phyloP scores from a whole-genome alignment of 352 stramenopile species.

The Globisporangium ultimum region DNA sequence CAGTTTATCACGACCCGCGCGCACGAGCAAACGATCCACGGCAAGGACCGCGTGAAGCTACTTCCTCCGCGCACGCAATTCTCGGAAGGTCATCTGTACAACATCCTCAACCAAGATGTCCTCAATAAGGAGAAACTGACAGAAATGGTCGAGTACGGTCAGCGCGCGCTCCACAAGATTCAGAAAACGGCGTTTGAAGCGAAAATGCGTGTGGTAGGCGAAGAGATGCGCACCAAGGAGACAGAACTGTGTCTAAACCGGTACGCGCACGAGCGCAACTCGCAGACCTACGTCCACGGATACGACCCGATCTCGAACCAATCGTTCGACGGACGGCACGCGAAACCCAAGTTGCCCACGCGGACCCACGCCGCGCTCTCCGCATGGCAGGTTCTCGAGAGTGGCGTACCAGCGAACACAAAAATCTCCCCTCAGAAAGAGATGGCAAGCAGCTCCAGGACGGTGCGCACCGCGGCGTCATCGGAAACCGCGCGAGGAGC shows the following conservation, averaged over 20 bases:
- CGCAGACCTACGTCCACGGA: constrained; percentile 48
- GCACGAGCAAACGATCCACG: constrained; percentile 44
- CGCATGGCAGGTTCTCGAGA: constrained; percentile 50
- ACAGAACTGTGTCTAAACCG: constrained; percentile 58
- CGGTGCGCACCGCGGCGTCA: background rate
- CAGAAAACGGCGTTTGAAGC: constrained; percentile 54
- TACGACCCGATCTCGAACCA: constrained; percentile 71
- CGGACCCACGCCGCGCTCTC: constrained; percentile 40
- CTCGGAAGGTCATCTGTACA: constrained; percentile 65
- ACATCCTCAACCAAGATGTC: constrained; percentile 72
- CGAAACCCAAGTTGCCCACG: constrained; percentile 39
- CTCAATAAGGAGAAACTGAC: constrained; percentile 45
- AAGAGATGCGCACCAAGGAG: constrained; percentile 32
- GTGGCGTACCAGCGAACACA: constrained; percentile 23
- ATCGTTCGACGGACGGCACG: constrained; percentile 39
- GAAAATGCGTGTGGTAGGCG: constrained; percentile 40
- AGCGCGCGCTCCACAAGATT: constrained; percentile 56
- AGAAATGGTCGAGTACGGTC: constrained; percentile 34
- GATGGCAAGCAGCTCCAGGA: background rate
- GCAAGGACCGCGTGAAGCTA: constrained; percentile 39
- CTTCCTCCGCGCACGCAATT: constrained; percentile 65
- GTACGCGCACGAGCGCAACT: constrained; percentile 54
- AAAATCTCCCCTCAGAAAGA: constrained; percentile 17
- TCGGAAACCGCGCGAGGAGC: background rate
- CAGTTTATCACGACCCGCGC: constrained; percentile 36